Conservation (phyloP, 768 basidiomycete genomes). For the Auriscalpium microsporum region DNA sequence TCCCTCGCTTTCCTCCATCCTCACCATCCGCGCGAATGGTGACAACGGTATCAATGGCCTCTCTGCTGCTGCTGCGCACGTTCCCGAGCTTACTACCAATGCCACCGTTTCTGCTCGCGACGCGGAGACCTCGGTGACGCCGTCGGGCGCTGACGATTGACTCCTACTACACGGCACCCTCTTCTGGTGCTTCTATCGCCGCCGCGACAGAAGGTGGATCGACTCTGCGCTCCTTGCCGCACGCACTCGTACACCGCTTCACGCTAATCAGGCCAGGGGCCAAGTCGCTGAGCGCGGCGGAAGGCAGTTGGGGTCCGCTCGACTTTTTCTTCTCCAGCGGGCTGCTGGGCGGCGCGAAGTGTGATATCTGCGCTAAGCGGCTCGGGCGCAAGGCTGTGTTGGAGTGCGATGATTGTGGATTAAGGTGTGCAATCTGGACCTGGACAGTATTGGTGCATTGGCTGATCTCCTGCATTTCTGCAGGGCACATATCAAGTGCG, state of each 20-base stretch:
- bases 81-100: conserved; percentile 12
- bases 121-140: conserved; percentile 17
- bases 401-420: conserved; percentile 84
- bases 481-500: conserved; percentile 83
- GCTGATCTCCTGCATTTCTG: not conserved
- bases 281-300: conserved; percentile 39
- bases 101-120: not conserved
- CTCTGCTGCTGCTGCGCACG: conserved; percentile 25
- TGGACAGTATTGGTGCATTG: conserved; percentile 22
- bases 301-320: conserved; percentile 62
- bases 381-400: conserved; percentile 82
- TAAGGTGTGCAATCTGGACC: conserved; percentile 30
- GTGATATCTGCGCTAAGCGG: conserved; percentile 74
- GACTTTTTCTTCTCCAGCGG: conserved; percentile 73
- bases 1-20: conserved; percentile 30
- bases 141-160: conserved; percentile 38
- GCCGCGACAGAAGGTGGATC: conserved; percentile 74
- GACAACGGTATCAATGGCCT: too few relatives aligned
- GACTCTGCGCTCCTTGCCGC: conserved; percentile 43
- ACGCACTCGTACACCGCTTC: conserved; percentile 72
- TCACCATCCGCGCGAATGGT: conserved; percentile 43
- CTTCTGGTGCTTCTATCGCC: conserved; percentile 42
- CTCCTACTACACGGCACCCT: conserved; percentile 57
- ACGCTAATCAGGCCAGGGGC: conserved; percentile 75
- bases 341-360: conserved; percentile 57